phyloP scores from a whole-genome alignment of 352 stramenopile genomes.

The Globisporangium paddicum region DNA sequence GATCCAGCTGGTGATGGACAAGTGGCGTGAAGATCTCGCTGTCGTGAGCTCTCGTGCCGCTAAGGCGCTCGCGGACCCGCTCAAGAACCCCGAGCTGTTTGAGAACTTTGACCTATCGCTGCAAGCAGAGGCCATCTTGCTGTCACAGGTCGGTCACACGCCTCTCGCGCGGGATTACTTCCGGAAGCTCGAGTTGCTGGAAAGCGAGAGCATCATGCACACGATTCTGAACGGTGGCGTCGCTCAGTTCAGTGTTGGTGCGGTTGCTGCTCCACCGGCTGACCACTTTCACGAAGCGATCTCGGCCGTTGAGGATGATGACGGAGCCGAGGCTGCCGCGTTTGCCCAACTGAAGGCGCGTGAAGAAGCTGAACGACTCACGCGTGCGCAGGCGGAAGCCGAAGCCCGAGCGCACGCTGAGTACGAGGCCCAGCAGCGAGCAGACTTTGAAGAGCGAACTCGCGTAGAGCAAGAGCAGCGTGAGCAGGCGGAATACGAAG shows the following conservation, averaged over 20 bases:
- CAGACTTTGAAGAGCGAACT: conserved; percentile 15
- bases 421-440: conserved; percentile 15
- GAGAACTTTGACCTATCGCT: conserved; percentile 93
- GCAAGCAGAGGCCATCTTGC: conserved; percentile 93
- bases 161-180: conserved; percentile 46
- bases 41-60: conserved; percentile 87
- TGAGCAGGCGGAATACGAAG: conserved; percentile 25
- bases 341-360: background rate
- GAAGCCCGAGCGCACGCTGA: conserved; percentile 5
- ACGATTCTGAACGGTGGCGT: conserved; percentile 27
- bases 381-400: conserved; percentile 1
- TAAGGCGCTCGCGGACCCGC: conserved; percentile 93
- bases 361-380: background rate
- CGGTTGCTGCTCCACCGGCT: background rate
- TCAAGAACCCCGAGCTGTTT: conserved; percentile 93
- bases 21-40: conserved; percentile 95
- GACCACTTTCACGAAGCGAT: conserved; percentile 3
- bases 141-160: conserved; percentile 14
- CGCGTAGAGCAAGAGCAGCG: conserved; percentile 18
- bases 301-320: too few species aligned
- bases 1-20: conserved; percentile 92
- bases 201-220: conserved; percentile 56
- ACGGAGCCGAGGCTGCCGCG: background rate
- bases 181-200: conserved; percentile 53
- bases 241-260: background rate